Evolutionary conservation across 2,329 filamentous ascomycete genomes (phyloP).

Genomic region (Botrytis aclada): DNA sequence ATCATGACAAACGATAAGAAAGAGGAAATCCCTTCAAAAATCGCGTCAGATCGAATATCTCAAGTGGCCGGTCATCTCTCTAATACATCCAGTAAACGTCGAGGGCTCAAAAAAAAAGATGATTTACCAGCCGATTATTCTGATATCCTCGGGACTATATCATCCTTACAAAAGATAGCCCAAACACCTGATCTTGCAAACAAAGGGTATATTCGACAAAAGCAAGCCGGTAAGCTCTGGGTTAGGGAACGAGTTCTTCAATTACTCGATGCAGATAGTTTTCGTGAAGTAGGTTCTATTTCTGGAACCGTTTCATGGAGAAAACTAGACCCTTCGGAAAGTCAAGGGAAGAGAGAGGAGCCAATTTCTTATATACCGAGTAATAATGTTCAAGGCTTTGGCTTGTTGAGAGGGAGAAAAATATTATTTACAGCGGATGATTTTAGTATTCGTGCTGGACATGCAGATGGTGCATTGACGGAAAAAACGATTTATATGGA

Average conservation of each 20-base stretch:
- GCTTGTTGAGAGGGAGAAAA: slow-evolving; percentile 50
- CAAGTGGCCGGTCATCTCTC: slow-evolving; percentile 36
- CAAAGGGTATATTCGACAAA: slow-evolving; percentile 60
- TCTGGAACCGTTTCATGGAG: slow-evolving; percentile 59
- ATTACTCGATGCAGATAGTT: slow-evolving; percentile 54
- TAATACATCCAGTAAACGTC: slow-evolving; percentile 32
- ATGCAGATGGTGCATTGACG: slow-evolving; percentile 58
- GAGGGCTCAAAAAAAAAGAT: slow-evolving; percentile 36
- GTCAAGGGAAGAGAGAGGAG: slow-evolving; percentile 45
- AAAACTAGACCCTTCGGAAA: slow-evolving; percentile 32
- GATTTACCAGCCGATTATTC: slow-evolving; percentile 58
- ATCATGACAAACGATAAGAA: slow-evolving; percentile 23
- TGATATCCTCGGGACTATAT: slow-evolving; percentile 58
- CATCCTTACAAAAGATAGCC: slow-evolving; percentile 50
- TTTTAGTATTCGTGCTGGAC: slow-evolving; percentile 60
- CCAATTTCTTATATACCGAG: slow-evolving; percentile 53
- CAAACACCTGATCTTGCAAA: slow-evolving; percentile 52
- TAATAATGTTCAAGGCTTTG: slow-evolving; percentile 62
- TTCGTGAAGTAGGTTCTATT: slow-evolving; percentile 58
- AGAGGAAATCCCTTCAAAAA: slow-evolving; percentile 16
- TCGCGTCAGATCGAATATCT: slow-evolving; percentile 35
- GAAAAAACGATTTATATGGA: slow-evolving; percentile 61
- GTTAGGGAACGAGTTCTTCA: slow-evolving; percentile 58
- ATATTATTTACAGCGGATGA: slow-evolving; percentile 63
- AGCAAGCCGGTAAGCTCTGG: slow-evolving; percentile 62